Base-by-base conservation (phyloP, 495 filamentous ascomycete genomes). In the Wilcoxina mikolae region DNA sequence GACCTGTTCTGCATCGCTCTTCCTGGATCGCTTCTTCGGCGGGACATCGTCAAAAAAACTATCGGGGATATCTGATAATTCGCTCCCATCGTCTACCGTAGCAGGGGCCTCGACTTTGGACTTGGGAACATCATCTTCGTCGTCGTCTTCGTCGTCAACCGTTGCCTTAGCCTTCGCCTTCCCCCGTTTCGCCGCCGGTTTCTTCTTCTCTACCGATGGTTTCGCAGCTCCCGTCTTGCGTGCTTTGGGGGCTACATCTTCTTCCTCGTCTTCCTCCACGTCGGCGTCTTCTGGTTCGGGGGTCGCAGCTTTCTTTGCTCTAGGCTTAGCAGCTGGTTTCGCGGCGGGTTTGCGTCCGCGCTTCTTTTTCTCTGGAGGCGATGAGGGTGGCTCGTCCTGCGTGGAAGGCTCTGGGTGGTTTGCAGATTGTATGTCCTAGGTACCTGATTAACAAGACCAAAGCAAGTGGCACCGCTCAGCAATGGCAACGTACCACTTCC, bases 401-500 rank as follows among this genome's bases (percentile, higher is more conserved):
- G 15, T 35, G n/a, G n/a, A n/a, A n/a, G 35, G 35, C 1, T 39
- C 35, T 12, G 35, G 35, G 35, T 39, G 1, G 43, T 46, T 46
- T 12, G 43, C 43, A 24, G 15, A 17, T 46, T 46, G 43, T 18
- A 46, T 46, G 23, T 46, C 43, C 43, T 46, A 35, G 7, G 43
- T 5, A 5, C 12, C 12, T 39, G 35, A 15, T 39, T 15, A 18
- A 12, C 20, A 5, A 39, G 35, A 39, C 4, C 35, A 39, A 39
- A 15, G 1, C 35, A 18, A 18, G 4, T 5, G 12, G 20, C 12
- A 18, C 3, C 15, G 35, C 35, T 38, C 9, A 38, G 31, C n/a
- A n/a, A 43, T 10, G 25, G 23, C 56, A 45, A 71, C 79, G 62
- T 73, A 94, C 89, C 51, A 84, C 76, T 67, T 79, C 77, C 15